Conservation (phyloP, 495 filamentous ascomycete genomes). For the Bathelium albidoporum region DNA sequence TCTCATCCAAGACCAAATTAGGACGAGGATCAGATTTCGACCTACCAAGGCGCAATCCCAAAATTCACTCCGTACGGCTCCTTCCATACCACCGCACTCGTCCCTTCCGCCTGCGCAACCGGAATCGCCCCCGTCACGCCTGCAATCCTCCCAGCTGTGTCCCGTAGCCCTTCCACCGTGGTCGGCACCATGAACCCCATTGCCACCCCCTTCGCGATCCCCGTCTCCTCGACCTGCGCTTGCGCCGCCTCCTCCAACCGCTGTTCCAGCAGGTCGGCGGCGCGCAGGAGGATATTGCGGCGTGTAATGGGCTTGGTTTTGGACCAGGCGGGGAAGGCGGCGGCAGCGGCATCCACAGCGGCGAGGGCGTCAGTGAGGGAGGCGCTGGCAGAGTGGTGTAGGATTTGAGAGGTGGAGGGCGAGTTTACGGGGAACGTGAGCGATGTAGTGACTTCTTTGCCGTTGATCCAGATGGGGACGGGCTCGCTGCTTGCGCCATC, state of each 20-base stretch:
- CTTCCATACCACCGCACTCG: conserved; percentile 59
- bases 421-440: conserved; percentile 57
- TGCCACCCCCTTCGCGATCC: conserved; percentile 33
- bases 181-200: conserved; percentile 47
- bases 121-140: conserved; percentile 54
- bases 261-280: conserved; percentile 54
- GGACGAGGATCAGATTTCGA: not conserved
- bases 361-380: conserved; percentile 49
- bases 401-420: conserved; percentile 50
- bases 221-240: conserved; percentile 63
- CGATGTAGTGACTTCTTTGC: conserved; percentile 50
- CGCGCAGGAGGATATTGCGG: conserved; percentile 61
- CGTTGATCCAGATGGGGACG: conserved; percentile 65
- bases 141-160: conserved; percentile 58
- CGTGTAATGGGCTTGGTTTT: conserved; percentile 49
- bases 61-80: conserved; percentile 77
- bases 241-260: conserved; percentile 52
- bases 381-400: conserved; percentile 53
- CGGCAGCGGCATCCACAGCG: conserved; percentile 54
- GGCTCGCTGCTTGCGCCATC: conserved; percentile 8
- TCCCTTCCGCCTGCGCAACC: conserved; percentile 40
- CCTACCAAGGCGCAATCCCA: conserved; percentile 65
- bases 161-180: conserved; percentile 51
- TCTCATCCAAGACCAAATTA: not conserved
- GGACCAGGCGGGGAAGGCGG: conserved; percentile 63